Evolutionary conservation across 257 asterid species (phyloP).

Genomic region (Knoxia roxburghii): DNA sequence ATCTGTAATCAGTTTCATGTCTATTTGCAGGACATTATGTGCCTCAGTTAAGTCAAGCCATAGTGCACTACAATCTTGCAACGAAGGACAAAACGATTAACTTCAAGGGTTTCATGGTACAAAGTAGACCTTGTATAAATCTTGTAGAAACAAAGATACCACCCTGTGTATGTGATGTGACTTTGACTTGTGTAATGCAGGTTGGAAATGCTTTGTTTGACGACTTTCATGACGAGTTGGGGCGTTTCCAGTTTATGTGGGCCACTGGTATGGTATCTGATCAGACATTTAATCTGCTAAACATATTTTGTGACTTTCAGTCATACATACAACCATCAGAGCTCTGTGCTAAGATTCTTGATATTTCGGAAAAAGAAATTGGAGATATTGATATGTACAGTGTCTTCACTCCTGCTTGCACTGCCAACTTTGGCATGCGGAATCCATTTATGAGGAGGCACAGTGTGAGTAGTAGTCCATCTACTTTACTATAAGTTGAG

Average conservation of each 20-base stretch:
- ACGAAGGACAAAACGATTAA: slow-evolving; percentile 48
- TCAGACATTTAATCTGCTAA: slow-evolving; percentile 72
- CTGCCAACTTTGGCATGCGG: slow-evolving; percentile 40
- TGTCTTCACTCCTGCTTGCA: slow-evolving; percentile 84
- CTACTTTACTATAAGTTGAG: neutral
- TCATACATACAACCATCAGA: slow-evolving; percentile 47
- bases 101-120: slow-evolving; percentile 83
- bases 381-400: slow-evolving; percentile 83
- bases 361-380: slow-evolving; percentile 50
- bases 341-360: slow-evolving; percentile 45
- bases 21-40: slow-evolving; percentile 76
- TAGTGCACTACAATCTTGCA: slow-evolving; percentile 56
- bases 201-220: slow-evolving; percentile 90
- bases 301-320: slow-evolving; percentile 41
- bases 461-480: slow-evolving; percentile 30
- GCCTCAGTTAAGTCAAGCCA: slow-evolving; percentile 90
- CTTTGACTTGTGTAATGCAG: slow-evolving; percentile 30
- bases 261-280: slow-evolving; percentile 85
- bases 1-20: slow-evolving; percentile 3
- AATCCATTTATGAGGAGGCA: slow-evolving; percentile 38
- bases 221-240: slow-evolving; percentile 73
- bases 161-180: too few species aligned
- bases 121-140: neutral
- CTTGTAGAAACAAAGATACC: neutral
- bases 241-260: slow-evolving; percentile 80